Evolutionary conservation across 1,284 basidiomycete species (phyloP), one percentile per base, ranked within the genome.

Genomic region (Sanghuangporus sanghuang): DNA sequence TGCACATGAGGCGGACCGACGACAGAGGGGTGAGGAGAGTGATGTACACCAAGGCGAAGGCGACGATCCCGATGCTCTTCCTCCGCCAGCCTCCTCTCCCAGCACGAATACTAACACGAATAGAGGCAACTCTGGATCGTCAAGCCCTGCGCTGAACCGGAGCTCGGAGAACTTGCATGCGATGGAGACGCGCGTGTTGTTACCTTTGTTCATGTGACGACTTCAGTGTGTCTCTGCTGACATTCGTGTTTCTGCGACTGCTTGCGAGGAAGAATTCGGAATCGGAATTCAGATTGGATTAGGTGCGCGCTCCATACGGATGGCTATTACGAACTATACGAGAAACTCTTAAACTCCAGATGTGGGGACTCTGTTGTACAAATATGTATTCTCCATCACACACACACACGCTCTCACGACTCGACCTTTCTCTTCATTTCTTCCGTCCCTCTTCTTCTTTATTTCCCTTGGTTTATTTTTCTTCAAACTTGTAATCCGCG

Each of bases 61-160:
- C n/a, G 42, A 62, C 35, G 52, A 62, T 46, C 52, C 55, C 12
- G 61, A 63, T 36, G 61, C 55, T 12, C 35, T 63, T 5, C 61
- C 61, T 1, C 9, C 56, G 39, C 49, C 16, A n/a, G 39, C 5
- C 11, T 18, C 49, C 44, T 18, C 16, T 46, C 21, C 16, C 3
- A 2, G 21, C 8, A n/a, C 44, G 16, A 18, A n/a, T n/a, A 46
- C 16, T 6, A n/a, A n/a, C 35, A 18, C 7, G 6, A 23, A 18
- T 18, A 35, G 12, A 7, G 27, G 32, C n/a, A 11, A 44, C 21
- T 9, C 48, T 35, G 59, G 18, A 23, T 1, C 21, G 23, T 32
- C 27, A 14, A 11, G 23, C 1, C 32, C 57, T 2, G 14, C 21
- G 35, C 39, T 16, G 36, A 36, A 54, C n/a, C 48, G 59, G 18